Conservation (phyloP, 495 filamentous ascomycete genomes). For the Diplogelasinospora grovesii region DNA sequence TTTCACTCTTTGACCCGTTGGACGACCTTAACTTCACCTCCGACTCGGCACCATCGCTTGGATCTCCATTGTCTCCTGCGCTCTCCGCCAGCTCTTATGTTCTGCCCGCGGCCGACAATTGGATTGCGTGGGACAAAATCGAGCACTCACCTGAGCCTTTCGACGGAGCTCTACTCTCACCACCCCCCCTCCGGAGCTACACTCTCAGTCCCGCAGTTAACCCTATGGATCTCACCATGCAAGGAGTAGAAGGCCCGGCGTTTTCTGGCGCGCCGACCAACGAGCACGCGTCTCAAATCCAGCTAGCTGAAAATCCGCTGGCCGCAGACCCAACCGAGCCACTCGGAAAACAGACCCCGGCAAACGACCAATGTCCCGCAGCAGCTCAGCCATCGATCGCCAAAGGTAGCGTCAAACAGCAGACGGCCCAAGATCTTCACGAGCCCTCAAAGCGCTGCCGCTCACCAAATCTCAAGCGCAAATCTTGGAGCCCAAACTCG, state of each 20-base stretch:
- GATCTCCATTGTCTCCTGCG: constrained; percentile 20
- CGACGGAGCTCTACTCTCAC: constrained; percentile 5
- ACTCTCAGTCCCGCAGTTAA: constrained; percentile 24
- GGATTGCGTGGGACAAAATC: constrained; percentile 13
- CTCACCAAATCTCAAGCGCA: constrained; percentile 24
- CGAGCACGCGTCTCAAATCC: constrained; percentile 3
- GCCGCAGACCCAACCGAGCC: too few species aligned
- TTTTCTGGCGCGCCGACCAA: not conserved
- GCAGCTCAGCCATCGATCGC: too few species aligned
- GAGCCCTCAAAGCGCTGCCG: constrained; percentile 17
- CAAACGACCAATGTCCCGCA: too few species aligned
- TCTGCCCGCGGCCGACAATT: constrained; percentile 16
- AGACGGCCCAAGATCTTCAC: too few species aligned
- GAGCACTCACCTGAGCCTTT: constrained; percentile 16
- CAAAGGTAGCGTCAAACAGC: too few species aligned
- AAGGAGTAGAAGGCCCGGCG: not conserved
- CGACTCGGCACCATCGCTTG: constrained; percentile 22
- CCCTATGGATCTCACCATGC: constrained; percentile 22
- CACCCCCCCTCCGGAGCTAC: constrained; percentile 3
- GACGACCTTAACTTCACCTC: constrained; percentile 27
- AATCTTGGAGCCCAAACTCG: constrained; percentile 13
- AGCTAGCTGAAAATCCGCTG: too few species aligned
- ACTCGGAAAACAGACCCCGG: too few species aligned
- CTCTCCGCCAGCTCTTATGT: constrained; percentile 20
- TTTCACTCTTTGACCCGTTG: constrained; percentile 12